phyloP scores from a whole-genome alignment of 23 red algal genomes.

The Gracilaria caudata region DNA sequence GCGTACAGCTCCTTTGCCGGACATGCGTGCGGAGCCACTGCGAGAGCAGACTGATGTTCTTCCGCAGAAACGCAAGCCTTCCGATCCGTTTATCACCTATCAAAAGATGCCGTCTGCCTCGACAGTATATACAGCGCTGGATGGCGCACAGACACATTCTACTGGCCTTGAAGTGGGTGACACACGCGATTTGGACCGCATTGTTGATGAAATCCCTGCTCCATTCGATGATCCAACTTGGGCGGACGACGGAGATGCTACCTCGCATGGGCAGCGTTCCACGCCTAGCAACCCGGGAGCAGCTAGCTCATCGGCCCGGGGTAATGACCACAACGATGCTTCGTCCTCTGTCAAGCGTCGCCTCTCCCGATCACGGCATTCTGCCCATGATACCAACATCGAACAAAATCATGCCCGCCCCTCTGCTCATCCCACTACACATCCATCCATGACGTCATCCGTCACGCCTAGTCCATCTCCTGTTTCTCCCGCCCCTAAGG shows the following conservation, averaged over 20 bases:
- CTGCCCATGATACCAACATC: conserved; percentile 3
- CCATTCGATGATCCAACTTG: conserved; percentile 51
- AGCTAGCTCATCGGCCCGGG: conserved; percentile 22
- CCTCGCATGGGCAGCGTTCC: conserved; percentile 21
- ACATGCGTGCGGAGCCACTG: conserved; percentile 56
- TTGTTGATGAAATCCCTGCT: conserved; percentile 41
- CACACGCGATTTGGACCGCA: conserved; percentile 29
- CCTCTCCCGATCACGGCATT: conserved; percentile 32
- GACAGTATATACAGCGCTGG: conserved; percentile 50
- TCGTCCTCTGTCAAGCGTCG: conserved; percentile 39
- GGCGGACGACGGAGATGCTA: conserved; percentile 46
- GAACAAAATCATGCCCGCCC: conserved; percentile 29
- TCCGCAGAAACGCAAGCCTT: conserved; percentile 31
- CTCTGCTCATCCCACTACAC: conserved; percentile 1
- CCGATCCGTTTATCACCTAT: conserved; percentile 33
- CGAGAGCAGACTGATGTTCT: conserved; percentile 38
- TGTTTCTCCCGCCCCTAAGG: conserved; percentile 29
- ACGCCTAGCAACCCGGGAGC: conserved; percentile 16
- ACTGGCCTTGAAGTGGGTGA: conserved; percentile 53
- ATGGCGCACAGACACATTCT: conserved; percentile 53
- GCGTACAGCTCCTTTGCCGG: conserved; percentile 1
- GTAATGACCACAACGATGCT: conserved; percentile 23
- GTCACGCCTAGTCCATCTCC: conserved; percentile 21
- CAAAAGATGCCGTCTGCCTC: conserved; percentile 75
- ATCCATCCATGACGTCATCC: neutral